A percentile compares a stretch with the other conserved stretches of the same genome.
These are phyloP conservation scores for Craterostigma plantagineum DNA, from an alignment of 257 asterid species.

Conservation along the genomic window DNA sequence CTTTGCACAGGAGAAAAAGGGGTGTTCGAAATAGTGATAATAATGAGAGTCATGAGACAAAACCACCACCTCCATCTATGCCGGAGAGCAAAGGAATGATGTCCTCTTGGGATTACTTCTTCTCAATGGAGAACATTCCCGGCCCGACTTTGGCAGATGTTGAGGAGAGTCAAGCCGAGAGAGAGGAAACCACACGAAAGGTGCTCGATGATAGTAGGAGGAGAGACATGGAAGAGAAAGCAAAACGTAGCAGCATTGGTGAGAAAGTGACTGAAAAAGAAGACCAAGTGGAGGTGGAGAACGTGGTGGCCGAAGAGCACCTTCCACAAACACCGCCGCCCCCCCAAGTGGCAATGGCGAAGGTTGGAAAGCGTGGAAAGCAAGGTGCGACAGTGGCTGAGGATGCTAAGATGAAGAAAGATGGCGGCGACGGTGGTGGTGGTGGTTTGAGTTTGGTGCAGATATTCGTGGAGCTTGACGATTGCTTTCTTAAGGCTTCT, in stretches of 20 bases:
- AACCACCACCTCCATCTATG: constrained; percentile 37
- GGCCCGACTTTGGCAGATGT: constrained; percentile 38
- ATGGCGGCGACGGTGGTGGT: constrained; percentile 13
- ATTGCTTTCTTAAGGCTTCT: constrained; percentile 78
- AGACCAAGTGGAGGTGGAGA: constrained; percentile 20
- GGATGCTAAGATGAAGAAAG: constrained; percentile 33
- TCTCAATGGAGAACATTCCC: constrained; percentile 34
- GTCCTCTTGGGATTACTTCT: constrained; percentile 56
- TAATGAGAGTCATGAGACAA: constrained; percentile 6
- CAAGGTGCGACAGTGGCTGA: constrained; percentile 28
- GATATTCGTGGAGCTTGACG: constrained; percentile 68
- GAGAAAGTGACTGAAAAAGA: constrained; percentile 8
- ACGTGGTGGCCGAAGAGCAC: constrained; percentile 27
- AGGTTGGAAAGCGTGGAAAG: constrained; percentile 46
- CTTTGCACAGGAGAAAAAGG: constrained; percentile 19
- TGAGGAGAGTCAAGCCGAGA: constrained; percentile 34
- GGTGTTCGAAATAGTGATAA: constrained; percentile 18
- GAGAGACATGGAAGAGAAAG: constrained; percentile 23
- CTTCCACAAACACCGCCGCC: constrained; percentile 55
- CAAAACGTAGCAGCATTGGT: constrained; percentile 10
- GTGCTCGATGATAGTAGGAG: constrained; percentile 37
- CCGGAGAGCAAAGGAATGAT: constrained; percentile 19
- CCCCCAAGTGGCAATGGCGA: constrained; percentile 39
- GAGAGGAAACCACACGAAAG: constrained; percentile 41
- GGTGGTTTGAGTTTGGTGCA: constrained; percentile 27